Evolutionary conservation across 2,329 filamentous ascomycete species (phyloP).

Genomic region (Paecilomyces sp.): DNA sequence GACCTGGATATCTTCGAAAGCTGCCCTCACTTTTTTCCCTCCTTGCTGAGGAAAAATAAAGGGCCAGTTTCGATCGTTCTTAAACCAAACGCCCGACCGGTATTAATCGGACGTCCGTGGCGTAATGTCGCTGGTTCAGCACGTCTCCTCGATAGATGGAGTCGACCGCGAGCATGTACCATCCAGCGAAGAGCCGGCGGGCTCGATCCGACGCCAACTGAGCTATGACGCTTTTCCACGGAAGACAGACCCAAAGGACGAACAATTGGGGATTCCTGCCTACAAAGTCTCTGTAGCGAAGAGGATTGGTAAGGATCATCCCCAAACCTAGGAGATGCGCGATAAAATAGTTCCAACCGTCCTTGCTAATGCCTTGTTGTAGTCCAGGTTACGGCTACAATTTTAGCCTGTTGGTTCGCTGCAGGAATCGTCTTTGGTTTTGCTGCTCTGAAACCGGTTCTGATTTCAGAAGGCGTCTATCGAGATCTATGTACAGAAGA

Average conservation of each 20-base stretch:
- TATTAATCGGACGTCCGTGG: background rate
- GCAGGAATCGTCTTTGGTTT: constrained; percentile 80
- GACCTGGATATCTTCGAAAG: background rate
- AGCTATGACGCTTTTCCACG: constrained; percentile 44
- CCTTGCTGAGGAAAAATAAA: background rate
- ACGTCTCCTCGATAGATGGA: constrained; percentile 45
- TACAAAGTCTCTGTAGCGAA: constrained; percentile 41
- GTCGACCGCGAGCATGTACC: constrained; percentile 34
- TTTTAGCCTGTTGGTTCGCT: constrained; percentile 67
- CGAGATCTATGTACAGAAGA: constrained; percentile 52
- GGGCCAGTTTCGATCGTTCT: background rate
- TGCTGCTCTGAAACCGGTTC: constrained; percentile 72
- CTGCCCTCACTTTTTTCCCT: background rate
- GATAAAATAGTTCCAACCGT: background rate
- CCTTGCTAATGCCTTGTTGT: background rate
- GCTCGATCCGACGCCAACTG: constrained; percentile 32
- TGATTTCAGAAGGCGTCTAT: constrained; percentile 69
- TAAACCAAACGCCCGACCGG: background rate
- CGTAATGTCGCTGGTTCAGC: constrained; percentile 46
- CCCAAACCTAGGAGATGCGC: background rate
- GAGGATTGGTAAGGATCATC: constrained; percentile 19
- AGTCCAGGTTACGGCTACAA: constrained; percentile 57
- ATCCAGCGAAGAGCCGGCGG: constrained; percentile 14
- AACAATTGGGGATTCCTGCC: constrained; percentile 38
- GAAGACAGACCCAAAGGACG: constrained; percentile 29